These are phyloP conservation scores for Pharus latifolius DNA, from an alignment of 176 grass and related monocot genomes.

Conservation along the genomic window DNA sequence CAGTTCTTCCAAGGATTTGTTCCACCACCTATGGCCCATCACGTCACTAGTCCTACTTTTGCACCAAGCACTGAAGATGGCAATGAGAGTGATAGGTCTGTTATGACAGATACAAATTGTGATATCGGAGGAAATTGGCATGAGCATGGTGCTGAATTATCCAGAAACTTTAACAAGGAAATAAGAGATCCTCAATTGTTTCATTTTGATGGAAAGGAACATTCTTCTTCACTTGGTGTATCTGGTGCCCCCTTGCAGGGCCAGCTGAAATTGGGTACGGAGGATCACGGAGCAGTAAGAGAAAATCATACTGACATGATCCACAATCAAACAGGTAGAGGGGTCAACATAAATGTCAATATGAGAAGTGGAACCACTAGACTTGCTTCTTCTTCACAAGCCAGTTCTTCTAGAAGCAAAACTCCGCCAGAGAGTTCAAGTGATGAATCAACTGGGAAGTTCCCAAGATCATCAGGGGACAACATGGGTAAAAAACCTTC, in stretches of 20 bases:
- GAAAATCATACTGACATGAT: conserved; percentile 12
- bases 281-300: neutral
- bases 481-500: conserved; percentile 32
- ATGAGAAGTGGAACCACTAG: neutral
- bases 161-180: conserved; percentile 1
- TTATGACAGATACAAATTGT: neutral
- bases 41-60: conserved; percentile 7
- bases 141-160: conserved; percentile 16
- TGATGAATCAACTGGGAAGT: conserved; percentile 17
- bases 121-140: neutral
- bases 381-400: conserved; percentile 6
- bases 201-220: conserved; percentile 9
- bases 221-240: neutral
- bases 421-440: conserved; percentile 5
- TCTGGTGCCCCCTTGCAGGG: neutral
- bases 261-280: conserved; percentile 10
- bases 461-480: conserved; percentile 21
- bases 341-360: conserved; percentile 2
- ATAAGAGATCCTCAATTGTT: neutral
- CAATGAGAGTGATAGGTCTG: conserved; percentile 10
- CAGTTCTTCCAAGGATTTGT: conserved; percentile 30
- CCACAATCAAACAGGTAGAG: conserved; percentile 24
- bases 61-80: conserved; percentile 5
- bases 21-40: conserved; percentile 18
- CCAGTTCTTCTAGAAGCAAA: conserved; percentile 21